phyloP scores from a whole-genome alignment of 1,139 yeast species.

The Yamadazyma buinensis region DNA sequence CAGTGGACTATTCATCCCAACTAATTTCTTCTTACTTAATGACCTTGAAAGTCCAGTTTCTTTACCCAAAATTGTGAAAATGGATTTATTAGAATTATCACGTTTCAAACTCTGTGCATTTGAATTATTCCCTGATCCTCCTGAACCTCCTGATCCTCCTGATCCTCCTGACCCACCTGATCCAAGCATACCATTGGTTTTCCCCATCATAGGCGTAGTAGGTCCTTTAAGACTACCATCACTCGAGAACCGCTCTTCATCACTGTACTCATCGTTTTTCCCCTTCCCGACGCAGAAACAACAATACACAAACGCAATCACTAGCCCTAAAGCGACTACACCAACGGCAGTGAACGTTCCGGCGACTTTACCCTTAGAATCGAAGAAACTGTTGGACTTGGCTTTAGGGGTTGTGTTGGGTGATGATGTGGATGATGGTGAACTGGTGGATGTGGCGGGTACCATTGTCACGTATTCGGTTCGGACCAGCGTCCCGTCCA shows the following conservation, averaged over 20 bases:
- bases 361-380: conserved; percentile 62
- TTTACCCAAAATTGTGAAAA: conserved; percentile 26
- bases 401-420: background rate
- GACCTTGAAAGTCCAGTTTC: conserved; percentile 26
- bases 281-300: conserved; percentile 27
- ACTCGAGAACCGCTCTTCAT: conserved; percentile 32
- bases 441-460: conserved; percentile 2
- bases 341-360: conserved; percentile 74
- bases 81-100: conserved; percentile 34
- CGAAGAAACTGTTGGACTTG: conserved; percentile 37
- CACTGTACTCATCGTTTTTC: conserved; percentile 25
- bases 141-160: background rate
- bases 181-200: background rate
- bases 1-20: conserved; percentile 3
- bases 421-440: conserved; percentile 3
- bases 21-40: conserved; percentile 30
- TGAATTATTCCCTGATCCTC: conserved; percentile 5
- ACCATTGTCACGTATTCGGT: conserved; percentile 20
- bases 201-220: background rate
- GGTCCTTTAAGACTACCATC: conserved; percentile 14
- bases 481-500: conserved; percentile 21
- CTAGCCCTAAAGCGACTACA: conserved; percentile 42
- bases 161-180: background rate
- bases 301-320: conserved; percentile 32
- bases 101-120: conserved; percentile 18